phyloP scores from a whole-genome alignment of 768 basidiomycete species.

The Flagelloscypha sp. region DNA sequence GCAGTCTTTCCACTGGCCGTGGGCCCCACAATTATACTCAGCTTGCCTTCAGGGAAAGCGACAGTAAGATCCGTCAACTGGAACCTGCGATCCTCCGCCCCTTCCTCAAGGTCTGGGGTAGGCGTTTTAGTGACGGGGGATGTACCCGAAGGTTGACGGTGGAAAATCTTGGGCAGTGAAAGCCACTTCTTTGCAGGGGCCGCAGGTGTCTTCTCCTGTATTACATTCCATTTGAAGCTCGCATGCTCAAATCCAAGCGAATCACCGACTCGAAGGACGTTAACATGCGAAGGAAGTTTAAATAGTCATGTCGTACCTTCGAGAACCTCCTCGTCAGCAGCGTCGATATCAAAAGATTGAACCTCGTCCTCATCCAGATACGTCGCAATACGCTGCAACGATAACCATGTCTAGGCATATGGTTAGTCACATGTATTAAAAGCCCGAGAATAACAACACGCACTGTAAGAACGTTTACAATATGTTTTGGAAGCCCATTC shows the following conservation, averaged over 20 bases:
- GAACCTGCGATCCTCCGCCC: conserved; percentile 23
- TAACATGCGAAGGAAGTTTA: too few species aligned
- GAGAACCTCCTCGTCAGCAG: conserved; percentile 22
- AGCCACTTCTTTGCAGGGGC: too few species aligned
- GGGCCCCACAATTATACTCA: conserved; percentile 39
- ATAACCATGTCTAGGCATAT: too few species aligned
- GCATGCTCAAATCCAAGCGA: conserved; percentile 46
- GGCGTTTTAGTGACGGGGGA: too few species aligned
- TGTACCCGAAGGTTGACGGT: conserved; percentile 8
- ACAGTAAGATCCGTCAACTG: conserved; percentile 36
- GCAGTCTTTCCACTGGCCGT: conserved; percentile 49
- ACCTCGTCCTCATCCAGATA: conserved; percentile 61
- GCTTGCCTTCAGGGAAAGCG: conserved; percentile 36
- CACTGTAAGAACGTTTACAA: conserved; percentile 74
- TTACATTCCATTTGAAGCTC: conserved; percentile 47
- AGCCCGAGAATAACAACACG: too few species aligned
- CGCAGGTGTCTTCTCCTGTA: conserved; percentile 10
- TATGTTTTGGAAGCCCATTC: conserved; percentile 73
- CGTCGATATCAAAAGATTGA: conserved; percentile 46
- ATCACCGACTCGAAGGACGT: too few species aligned
- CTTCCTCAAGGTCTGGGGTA: conserved; percentile 5
- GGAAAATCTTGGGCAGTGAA: conserved; percentile 5
- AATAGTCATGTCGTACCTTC: too few species aligned
- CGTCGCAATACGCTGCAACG: conserved; percentile 50
- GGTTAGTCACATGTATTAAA: too few species aligned